Evolutionary conservation across 257 asterid species (phyloP), one percentile per base, ranked within the genome.

Genomic region (Mentha longifolia): DNA sequence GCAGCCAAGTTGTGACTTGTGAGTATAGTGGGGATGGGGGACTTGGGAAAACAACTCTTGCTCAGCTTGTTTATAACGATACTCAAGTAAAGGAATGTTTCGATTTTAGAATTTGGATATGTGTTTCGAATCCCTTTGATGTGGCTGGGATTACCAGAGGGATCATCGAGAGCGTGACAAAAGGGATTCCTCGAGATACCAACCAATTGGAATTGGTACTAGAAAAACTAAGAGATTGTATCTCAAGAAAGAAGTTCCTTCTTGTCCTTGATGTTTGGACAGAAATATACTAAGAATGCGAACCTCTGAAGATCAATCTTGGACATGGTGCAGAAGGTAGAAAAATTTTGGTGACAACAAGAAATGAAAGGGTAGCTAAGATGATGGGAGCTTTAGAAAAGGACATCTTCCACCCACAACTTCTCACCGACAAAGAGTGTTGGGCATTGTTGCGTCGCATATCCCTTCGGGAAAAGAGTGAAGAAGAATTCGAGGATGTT

Each of bases 31-130:
- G n/a, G n/a, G n/a, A n/a, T n/a, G n/a, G n/a, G n/a, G n/a, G n/a
- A n/a, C n/a, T n/a, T n/a, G n/a, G n/a, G n/a, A n/a, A n/a, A n/a
- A n/a, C n/a, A n/a, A n/a, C n/a, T n/a, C n/a, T n/a, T n/a, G n/a
- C n/a, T n/a, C n/a, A n/a, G n/a, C n/a, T n/a, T n/a, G n/a, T n/a
- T n/a, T n/a, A n/a, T n/a, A n/a, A n/a, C n/a, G n/a, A n/a, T n/a
- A n/a, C n/a, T n/a, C n/a, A n/a, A n/a, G 65, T 79, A 10, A 31
- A 31, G 35, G 35, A 31, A 2, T 5, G 35, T 31, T 31, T 31
- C 35, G 35, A 31, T 3, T 31, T 31, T 73, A 73, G 20, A 22
- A 65, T 76, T 16, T 84, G 84, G 84, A 58, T 80, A 0, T 78
- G 83, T 31, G 35, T 31, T 31, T 31, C 35, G 35, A 31, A 31